Evolutionary conservation across 164 flowering plant species (phyloP), one percentile per base, ranked within the genome.

Genomic region (Vitis rotundifolia): DNA sequence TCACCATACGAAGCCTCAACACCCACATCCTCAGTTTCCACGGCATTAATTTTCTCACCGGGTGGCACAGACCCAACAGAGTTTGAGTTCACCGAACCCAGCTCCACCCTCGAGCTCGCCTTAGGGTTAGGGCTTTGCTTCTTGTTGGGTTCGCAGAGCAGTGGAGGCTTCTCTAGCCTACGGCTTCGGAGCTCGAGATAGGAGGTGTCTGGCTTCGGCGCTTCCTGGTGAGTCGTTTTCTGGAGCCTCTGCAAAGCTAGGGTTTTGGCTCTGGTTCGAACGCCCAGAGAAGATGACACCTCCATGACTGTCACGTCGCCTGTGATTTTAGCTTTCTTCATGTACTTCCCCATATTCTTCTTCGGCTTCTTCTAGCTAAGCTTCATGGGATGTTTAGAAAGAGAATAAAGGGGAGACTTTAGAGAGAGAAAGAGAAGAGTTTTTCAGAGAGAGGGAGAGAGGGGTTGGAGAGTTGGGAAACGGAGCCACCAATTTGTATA

Each of bases 161-260:
- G 47, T 5, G 76, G 76, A 7, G 80, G 81, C 63, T 90, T 93
- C 71, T 78, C 81, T 3, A 93, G 89, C 61, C 93, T 81, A 22
- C 98, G 85, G 71, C 85, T 89, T 13, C 98, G 80, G 13, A 91
- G 94, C 85, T 90, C 88, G 71, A 93, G 91, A 64, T 91, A 93
- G 48, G 82, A 61, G 6, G 63, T 72, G 15, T 70, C 71, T 5
- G 79, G 72, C 63, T 63, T 51, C 0, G 71, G 57, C 9, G 67
- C 50, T 8, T 52, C 15, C 9, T 37, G 29, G 11, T 69, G 18
- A 22, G 75, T 22, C 9, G 70, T n/a, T 14, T 59, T 58, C 22
- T 73, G 83, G 19, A 77, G 85, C 19, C 78, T 69, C 68, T 87
- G 94, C 11, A 90, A 68, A 15, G 98, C 95, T 57, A 87, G 87